Base-by-base conservation (phyloP, 176 grass and related monocot species). In the Tillandsia fasciculata region DNA sequence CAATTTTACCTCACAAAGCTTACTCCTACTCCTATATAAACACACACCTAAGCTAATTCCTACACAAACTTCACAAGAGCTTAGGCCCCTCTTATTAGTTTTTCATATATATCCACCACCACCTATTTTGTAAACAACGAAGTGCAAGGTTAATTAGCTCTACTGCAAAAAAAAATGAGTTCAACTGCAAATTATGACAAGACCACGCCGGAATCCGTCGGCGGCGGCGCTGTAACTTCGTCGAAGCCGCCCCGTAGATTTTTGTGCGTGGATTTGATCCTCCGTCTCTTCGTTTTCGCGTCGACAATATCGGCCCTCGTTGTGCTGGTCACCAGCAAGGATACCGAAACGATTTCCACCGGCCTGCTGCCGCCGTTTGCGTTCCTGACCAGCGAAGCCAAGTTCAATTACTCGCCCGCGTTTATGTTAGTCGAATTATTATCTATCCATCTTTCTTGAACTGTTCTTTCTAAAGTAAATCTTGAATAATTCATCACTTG, bases 351-450 rank as follows among this genome's bases (percentile, higher is more conserved):
- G 2, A 2, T 90, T 1, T 50, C 79, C 22, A 15, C 76, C 2
- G 42, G 29, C 26, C 14, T 53, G 2, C 1, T 23, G 6, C 67
- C 67, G 22, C 65, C 51, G 65, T 12, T 70, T 10, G 0, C 8
- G 2, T 26, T 64, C 10, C 1, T 64, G 1, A 15, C 48, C 3
- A 8, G 11, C 3, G 1, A 63, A 1, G 84, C 91, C n/a, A 80
- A 96, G 68, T 96, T 87, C 71, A 80, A 71, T 7, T 18, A 96
- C 68, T 96, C 91, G 53, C 87, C 91, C 1, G 87, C 84, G 28
- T 79, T 90, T 13, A 87, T 90, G 91, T 85, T 42, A 86, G 53
- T 53, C 15, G 10, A 2, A 23, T 20, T 61, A 0, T 15, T 48
- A 9, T 63, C 11, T 3, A 20, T 20, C 20, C 20, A 20, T 11